Evolutionary conservation across 2,329 filamentous ascomycete genomes (phyloP).

Genomic region (Thyridium curvatum): DNA sequence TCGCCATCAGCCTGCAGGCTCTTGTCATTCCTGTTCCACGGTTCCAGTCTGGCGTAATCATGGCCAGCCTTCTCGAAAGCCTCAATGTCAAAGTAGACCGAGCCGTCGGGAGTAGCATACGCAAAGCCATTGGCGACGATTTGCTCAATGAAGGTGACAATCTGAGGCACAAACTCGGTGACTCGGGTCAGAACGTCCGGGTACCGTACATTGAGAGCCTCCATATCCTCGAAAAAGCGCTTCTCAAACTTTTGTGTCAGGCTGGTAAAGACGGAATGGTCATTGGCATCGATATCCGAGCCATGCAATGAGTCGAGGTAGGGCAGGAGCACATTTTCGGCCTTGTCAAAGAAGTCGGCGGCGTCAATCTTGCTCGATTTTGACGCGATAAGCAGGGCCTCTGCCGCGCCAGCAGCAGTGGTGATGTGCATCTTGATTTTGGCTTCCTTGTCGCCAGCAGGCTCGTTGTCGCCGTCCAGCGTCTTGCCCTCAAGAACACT

Average conservation of each 20-base stretch:
- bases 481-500: conserved; percentile 13
- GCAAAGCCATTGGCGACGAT: conserved; percentile 83
- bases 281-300: conserved; percentile 53
- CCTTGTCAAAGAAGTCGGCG: conserved; percentile 41
- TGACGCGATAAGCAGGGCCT: conserved; percentile 27
- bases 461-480: conserved; percentile 11
- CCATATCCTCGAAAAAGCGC: conserved; percentile 86
- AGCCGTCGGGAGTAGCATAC: conserved; percentile 68
- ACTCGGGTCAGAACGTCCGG: conserved; percentile 82
- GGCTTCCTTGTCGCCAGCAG: conserved; percentile 15
- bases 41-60: conserved; percentile 77
- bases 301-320: conserved; percentile 71
- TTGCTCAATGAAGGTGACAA: conserved; percentile 75
- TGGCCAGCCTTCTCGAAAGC: conserved; percentile 82
- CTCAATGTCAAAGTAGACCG: conserved; percentile 88
- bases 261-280: conserved; percentile 74
- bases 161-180: conserved; percentile 87
- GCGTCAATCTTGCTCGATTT: conserved; percentile 17
- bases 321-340: conserved; percentile 66
- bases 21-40: conserved; percentile 79
- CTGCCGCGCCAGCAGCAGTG: conserved; percentile 46
- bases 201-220: conserved; percentile 73
- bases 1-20: conserved; percentile 83
- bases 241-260: conserved; percentile 80
- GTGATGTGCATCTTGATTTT: conserved; percentile 52